Percentiles rank a stretch among this genome's conserved stretches.
Evolutionary conservation across 495 filamentous ascomycete species (phyloP).

Genomic region (Amniculicola lignicola): DNA sequence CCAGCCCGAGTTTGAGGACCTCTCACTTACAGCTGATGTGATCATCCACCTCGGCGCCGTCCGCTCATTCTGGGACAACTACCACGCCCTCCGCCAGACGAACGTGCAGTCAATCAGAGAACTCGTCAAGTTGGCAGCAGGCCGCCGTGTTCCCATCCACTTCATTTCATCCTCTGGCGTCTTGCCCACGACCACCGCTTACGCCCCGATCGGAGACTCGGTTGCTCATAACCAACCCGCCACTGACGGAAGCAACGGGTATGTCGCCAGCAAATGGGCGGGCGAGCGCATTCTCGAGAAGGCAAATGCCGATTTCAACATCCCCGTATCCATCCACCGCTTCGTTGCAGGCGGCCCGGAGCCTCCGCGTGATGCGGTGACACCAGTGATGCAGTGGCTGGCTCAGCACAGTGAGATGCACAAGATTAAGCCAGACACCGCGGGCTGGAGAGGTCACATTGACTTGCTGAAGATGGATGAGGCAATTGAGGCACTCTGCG

Average conservation of each 20-base stretch:
- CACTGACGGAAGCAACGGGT: slow-evolving; percentile 11
- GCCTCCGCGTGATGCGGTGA: neutral
- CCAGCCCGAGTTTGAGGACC: neutral
- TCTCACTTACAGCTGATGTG: slow-evolving; percentile 6
- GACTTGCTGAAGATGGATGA: neutral
- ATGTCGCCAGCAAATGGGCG: slow-evolving; percentile 21
- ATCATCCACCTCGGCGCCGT: slow-evolving; percentile 19
- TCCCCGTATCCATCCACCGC: neutral
- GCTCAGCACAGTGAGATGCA: neutral
- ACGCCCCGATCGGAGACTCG: neutral
- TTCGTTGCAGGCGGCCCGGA: neutral
- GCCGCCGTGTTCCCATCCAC: slow-evolving; percentile 15
- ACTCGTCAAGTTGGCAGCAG: slow-evolving; percentile 6
- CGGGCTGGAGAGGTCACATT: neutral
- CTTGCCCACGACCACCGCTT: neutral
- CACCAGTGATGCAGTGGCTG: neutral
- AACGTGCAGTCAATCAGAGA: slow-evolving; percentile 17
- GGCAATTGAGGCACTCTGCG: neutral
- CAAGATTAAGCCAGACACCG: neutral
- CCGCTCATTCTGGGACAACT: slow-evolving; percentile 15
- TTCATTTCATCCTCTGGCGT: slow-evolving; percentile 33
- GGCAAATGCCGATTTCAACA: neutral
- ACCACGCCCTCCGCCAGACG: slow-evolving; percentile 7
- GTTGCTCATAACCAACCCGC: neutral
- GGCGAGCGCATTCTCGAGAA: neutral